Conservation (phyloP, 768 basidiomycete species). For the Hygrophoropsis aurantiaca region DNA sequence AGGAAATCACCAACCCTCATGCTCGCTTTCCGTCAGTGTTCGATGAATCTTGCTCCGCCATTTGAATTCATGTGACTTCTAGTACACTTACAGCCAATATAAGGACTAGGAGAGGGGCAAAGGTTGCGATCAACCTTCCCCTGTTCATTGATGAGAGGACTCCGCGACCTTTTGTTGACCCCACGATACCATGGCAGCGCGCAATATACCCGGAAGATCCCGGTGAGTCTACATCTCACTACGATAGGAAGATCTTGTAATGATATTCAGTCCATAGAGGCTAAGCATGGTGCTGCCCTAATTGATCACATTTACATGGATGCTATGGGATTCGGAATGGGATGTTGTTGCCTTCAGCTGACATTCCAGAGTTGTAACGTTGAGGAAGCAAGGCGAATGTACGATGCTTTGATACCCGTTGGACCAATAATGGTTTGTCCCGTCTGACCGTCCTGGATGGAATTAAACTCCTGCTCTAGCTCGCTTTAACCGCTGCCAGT, state of each 20-base stretch:
- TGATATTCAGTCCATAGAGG: conserved; percentile 51
- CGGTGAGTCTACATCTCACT: conserved; percentile 46
- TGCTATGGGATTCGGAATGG: conserved; percentile 99
- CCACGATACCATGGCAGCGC: conserved; percentile 87
- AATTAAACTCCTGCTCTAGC: conserved; percentile 40
- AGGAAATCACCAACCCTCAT: conserved; percentile 96
- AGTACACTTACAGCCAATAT: conserved; percentile 99
- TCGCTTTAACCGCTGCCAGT: conserved; percentile 92
- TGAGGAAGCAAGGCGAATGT: conserved; percentile 86
- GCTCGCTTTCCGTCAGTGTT: conserved; percentile 91
- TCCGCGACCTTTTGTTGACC: conserved; percentile 87
- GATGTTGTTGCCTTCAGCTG: conserved; percentile 95
- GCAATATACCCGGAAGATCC: conserved; percentile 80
- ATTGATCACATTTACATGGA: conserved; percentile 95
- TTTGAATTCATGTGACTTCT: conserved; percentile 14
- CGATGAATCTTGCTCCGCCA: conserved; percentile 9
- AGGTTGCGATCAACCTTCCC: conserved; percentile 94
- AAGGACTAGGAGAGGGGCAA: conserved; percentile 83
- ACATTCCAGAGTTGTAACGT: conserved; percentile 98
- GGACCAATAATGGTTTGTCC: conserved; percentile 87
- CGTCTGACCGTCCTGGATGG: background rate
- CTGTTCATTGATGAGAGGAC: conserved; percentile 88
- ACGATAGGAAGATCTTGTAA: conserved; percentile 3
- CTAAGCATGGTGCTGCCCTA: conserved; percentile 85
- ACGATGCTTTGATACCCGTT: conserved; percentile 94